phyloP scores from a whole-genome alignment of 2,329 filamentous ascomycete genomes.

The Cordyceps fumosorosea region DNA sequence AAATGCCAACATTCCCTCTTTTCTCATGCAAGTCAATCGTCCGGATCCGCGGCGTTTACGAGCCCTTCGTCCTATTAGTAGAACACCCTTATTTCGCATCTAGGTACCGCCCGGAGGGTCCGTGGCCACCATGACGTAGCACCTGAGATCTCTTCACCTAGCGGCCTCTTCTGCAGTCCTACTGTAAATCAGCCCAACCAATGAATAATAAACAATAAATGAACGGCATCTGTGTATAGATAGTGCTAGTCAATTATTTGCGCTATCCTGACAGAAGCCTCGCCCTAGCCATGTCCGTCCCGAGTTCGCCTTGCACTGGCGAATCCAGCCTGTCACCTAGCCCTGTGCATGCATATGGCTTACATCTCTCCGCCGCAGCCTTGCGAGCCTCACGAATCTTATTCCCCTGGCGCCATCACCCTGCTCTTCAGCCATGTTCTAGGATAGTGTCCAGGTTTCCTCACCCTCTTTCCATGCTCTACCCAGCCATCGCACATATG shows the following conservation, averaged over 20 bases:
- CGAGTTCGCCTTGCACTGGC: not conserved
- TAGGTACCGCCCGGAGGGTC: not conserved
- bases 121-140: not conserved
- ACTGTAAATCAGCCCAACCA: not conserved
- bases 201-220: not conserved
- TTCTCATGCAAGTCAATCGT: constrained; percentile 2
- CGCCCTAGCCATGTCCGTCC: not conserved
- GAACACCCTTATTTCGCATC: not conserved
- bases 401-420: not conserved
- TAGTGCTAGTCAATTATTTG: too few species aligned
- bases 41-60: not conserved
- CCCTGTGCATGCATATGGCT: not conserved
- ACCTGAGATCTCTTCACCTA: not conserved
- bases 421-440: not conserved
- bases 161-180: not conserved
- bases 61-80: not conserved
- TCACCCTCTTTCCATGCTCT: too few species aligned
- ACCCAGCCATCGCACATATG: not conserved
- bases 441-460: not conserved
- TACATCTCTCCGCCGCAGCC: not conserved
- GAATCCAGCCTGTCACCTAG: not conserved
- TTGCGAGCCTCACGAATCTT: not conserved
- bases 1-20: not conserved
- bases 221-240: too few species aligned
- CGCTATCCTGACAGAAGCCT: not conserved